Evolutionary conservation across 148 eudicot species (phyloP), one percentile per base, ranked within the genome.

Genomic region (Pouteria glomerata): DNA sequence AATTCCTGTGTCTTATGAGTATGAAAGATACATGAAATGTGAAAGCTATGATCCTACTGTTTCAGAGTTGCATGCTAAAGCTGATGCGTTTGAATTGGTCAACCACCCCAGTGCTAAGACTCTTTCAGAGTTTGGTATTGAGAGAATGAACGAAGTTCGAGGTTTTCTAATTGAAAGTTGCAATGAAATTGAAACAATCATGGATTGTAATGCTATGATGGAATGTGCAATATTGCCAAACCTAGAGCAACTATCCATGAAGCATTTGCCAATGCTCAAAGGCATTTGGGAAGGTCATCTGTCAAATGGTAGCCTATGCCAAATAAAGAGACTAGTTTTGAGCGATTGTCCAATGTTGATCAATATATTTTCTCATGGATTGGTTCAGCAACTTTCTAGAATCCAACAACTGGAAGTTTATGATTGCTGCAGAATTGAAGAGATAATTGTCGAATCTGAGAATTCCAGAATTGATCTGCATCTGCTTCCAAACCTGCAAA

Each of bases 11-110:
- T 65, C 18, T 19, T 55, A 53, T 11, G 51, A 24, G 44, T 73
- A 64, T 55, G 53, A 73, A n/a, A 41, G 63, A 64, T 73, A 64
- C 31, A 30, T 73, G 2, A 55, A 65, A 64, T 65, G 76, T n/a
- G 26, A 8, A 41, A 57, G 27, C 37, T 26, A n/a, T n/a, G 12
- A 23, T 55, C 52, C 51, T 26, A 19, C 37, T 27, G 42, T 41
- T 56, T 61, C 7, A 61, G 12, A 30, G 29, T 29, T 65, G 21
- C 70, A 55, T 65, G 34, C 63, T 21, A 56, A 27, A 41, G 76
- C 51, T 15, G 69, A 73, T 13, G 69, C 56, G 16, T 55, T 73
- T 29, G 76, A 53, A 66, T 15, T 73, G 63, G 53, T 26, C n/a
- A 65, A 73, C 55, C 63, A 64, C 44, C 66, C 13, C n/a, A 41